phyloP scores from a whole-genome alignment of 2,329 filamentous ascomycete species.

The Tolypocladium ophioglossoides region DNA sequence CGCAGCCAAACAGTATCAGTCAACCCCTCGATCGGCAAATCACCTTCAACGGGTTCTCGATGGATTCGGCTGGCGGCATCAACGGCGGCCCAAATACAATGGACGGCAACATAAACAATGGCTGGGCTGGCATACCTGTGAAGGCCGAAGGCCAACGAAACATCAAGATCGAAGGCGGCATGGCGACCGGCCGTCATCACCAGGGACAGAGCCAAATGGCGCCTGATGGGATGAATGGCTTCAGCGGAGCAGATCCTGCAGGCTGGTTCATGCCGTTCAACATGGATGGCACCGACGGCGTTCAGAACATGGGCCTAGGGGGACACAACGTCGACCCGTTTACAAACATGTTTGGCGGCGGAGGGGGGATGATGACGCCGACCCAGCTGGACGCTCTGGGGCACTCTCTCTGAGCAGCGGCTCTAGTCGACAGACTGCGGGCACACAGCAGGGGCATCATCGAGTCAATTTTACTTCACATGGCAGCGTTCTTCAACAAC shows the following conservation, averaged over 20 bases:
- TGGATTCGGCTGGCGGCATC: conserved; percentile 28
- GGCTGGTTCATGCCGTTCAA: conserved; percentile 95
- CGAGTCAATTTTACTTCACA: background rate
- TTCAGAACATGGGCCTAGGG: conserved; percentile 33
- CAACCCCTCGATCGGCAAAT: conserved; percentile 67
- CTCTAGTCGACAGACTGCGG: background rate
- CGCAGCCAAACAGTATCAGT: conserved; percentile 40
- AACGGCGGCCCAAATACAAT: conserved; percentile 27
- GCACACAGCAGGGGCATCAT: too few relatives aligned
- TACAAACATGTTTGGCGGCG: conserved; percentile 34
- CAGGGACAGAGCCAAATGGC: conserved; percentile 11
- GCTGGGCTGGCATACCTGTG: conserved; percentile 31
- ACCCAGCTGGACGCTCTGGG: conserved; percentile 21
- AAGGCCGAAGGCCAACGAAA: conserved; percentile 15
- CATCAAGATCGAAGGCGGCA: conserved; percentile 14
- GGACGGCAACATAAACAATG: conserved; percentile 20
- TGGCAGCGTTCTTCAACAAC: background rate
- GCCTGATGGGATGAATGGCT: conserved; percentile 10
- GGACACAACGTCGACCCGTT: conserved; percentile 37
- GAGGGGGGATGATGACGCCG: conserved; percentile 25
- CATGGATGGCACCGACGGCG: conserved; percentile 62
- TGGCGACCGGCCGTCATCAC: conserved; percentile 17
- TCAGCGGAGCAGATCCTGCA: conserved; percentile 37
- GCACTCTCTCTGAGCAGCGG: conserved; percentile 14
- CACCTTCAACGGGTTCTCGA: conserved; percentile 63